Base-by-base conservation (phyloP, 116 monocot genomes). In the Posidonia oceanica region DNA sequence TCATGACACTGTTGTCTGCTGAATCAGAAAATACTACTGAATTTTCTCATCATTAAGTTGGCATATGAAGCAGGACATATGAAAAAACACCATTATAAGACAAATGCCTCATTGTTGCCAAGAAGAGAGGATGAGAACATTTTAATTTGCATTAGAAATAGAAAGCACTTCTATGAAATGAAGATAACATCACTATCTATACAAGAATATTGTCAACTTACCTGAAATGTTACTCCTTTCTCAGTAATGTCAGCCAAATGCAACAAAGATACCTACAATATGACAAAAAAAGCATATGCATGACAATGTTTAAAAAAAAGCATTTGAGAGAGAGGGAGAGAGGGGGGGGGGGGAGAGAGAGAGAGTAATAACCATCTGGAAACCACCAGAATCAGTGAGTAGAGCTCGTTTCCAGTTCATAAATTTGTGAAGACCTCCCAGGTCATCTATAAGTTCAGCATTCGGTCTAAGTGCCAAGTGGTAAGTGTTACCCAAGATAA, bases 171-270 rank as follows among this genome's bases (percentile, higher is more conserved):
- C 48, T 4, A 29, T 21, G 23, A 60, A 60, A 60, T 60, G 21
- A 29, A 2, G n/a, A 15, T 60, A 60, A 60, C 3, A 60, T 20
- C 7, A 23, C n/a, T 60, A 4, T 10, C 29, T 4, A 22, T 29
- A 22, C 20, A 7, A 60, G 4, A 21, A 22, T 60, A 56, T 39
- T 51, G 17, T 21, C 16, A 63, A 52, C 59, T 61, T 66, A 91
- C 97, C 89, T 97, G 97, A 81, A 97, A 97, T 65, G 97, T 97
- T 59, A 97, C 97, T 17, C 97, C 97, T 54, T 90, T 71, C 81
- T 97, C 97, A 66, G 97, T 97, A 69, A 97, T 97, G 64, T 97
- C 97, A 80, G 97, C 97, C 78, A 97, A 85, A 87, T 97, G 93
- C 84, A 97, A 75, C 73, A 97, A 76, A 11, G 97, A 97, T 67